Base-by-base conservation (phyloP, 23 red algal species). In the Gracilaria gracilis region DNA sequence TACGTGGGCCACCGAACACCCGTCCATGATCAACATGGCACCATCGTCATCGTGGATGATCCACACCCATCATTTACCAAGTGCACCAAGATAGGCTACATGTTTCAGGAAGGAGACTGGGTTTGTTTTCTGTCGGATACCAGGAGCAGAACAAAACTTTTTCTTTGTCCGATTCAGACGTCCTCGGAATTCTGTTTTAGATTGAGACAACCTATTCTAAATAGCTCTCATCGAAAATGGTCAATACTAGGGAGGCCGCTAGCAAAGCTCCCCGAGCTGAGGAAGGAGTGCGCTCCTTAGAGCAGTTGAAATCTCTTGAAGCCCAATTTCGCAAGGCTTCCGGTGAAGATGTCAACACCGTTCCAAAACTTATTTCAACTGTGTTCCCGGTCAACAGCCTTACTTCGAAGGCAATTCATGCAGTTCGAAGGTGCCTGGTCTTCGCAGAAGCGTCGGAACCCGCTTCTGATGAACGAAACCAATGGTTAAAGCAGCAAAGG, bases 321-420 rank as follows among this genome's bases (percentile, higher is more conserved):
- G 39, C 20, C 19, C 21, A 25, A 28, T 77, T 77, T 51, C 72
- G 72, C 4, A 77, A 77, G 42, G 38, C 72, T 51, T 31, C 40
- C 4, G 23, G 2, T 8, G 42, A 77, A 31, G 27, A 77, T 28
- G 23, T 28, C 19, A 25, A 77, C 20, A 77, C 5, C 23, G n/a
- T 77, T 50, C 46, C 72, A 77, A 51, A 77, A 46, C 72, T 77
- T 2, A 77, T 77, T 13, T 48, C 46, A 4, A 11, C 46, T 49
- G 50, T 77, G 9, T 50, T 25, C 23, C 72, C 72, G 14, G 46
- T 51, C 72, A 51, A 24, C 23, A 77, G 20, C 72, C 23, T 77
- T 25, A 59, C 79, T 65, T 62, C 50, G 23, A 82, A 82, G 29
- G 79, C 79, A 61, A 82, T 82, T 31, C 79, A 82, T 19, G 79